Conservation (phyloP, 2,329 filamentous ascomycete genomes). For the Bisporella sp. region DNA sequence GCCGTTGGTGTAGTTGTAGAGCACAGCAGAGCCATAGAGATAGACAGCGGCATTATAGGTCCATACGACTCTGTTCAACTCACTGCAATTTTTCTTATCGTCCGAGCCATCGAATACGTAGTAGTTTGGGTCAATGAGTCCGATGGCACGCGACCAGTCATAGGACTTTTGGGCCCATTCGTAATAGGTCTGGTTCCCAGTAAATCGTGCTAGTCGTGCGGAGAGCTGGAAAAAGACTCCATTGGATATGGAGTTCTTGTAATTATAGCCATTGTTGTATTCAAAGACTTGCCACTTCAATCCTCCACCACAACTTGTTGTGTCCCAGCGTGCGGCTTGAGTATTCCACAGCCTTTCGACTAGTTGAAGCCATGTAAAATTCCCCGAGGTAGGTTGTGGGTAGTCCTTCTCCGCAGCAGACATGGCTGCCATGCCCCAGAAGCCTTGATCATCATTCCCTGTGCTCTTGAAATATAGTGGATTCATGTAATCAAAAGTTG, state of each 20-base stretch:
- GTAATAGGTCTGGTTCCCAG: conserved; percentile 56
- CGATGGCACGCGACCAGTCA: conserved; percentile 53
- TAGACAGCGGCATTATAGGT: conserved; percentile 61
- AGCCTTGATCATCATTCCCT: conserved; percentile 70
- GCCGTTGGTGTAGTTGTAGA: conserved; percentile 52
- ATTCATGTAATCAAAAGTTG: conserved; percentile 53
- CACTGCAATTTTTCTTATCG: conserved; percentile 41
- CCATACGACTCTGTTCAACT: conserved; percentile 49
- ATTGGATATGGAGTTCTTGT: conserved; percentile 79
- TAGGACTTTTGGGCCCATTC: conserved; percentile 63
- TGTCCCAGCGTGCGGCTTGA: conserved; percentile 66
- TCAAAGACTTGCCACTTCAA: conserved; percentile 77
- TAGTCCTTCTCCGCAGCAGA: conserved; percentile 63
- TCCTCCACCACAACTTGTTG: conserved; percentile 59
- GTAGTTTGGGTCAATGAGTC: conserved; percentile 48
- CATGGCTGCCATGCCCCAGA: conserved; percentile 64
- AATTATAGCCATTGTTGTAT: conserved; percentile 70
- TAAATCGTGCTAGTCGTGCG: conserved; percentile 65
- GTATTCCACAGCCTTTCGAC: conserved; percentile 66
- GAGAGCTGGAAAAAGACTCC: conserved; percentile 78
- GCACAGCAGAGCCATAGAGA: conserved; percentile 55
- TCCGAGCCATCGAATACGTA: conserved; percentile 58
- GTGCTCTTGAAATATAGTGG: conserved; percentile 49
- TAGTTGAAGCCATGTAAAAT: conserved; percentile 60
- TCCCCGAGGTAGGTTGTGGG: conserved; percentile 46